Evolutionary conservation across 2,329 filamentous ascomycete species (phyloP).

Genomic region (Colletotrichum sp.): DNA sequence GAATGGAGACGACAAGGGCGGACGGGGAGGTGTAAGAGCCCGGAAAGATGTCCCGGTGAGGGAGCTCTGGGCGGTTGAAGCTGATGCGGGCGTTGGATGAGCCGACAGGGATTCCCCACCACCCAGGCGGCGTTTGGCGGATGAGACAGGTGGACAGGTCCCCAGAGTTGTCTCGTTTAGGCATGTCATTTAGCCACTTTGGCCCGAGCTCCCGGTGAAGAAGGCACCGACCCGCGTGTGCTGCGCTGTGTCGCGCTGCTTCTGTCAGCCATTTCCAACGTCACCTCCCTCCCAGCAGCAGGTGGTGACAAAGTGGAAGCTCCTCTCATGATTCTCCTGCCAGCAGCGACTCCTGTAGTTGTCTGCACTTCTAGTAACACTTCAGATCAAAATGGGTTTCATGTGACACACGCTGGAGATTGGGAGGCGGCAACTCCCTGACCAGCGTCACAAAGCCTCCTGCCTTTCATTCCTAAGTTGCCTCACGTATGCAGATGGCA

Average conservation of each 20-base stretch:
- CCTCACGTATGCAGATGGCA: not conserved
- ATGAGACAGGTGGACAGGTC: not conserved
- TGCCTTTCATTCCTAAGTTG: fast-evolving
- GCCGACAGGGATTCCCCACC: conserved; percentile 16
- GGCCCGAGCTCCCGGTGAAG: not conserved
- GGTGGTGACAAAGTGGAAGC: not conserved
- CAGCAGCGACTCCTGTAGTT: not conserved
- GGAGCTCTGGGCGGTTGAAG: conserved; percentile 14
- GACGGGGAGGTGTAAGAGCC: not conserved
- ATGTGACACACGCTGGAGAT: not conserved
- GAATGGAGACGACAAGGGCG: not conserved
- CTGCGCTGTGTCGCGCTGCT: not conserved
- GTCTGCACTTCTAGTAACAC: not conserved
- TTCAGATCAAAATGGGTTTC: not conserved
- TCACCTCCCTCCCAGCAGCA: not conserved
- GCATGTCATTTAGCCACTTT: not conserved
- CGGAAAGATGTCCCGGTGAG: not conserved
- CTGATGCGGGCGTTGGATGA: not conserved
- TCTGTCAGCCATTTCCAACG: not conserved
- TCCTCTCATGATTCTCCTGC: not conserved
- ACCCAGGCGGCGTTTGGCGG: not conserved
- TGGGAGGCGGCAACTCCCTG: not conserved
- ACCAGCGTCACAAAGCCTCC: not conserved
- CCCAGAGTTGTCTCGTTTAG: not conserved
- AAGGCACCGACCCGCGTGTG: not conserved